Evolutionary conservation across 1,139 yeast genomes (phyloP).

Genomic region (Yamadazyma dushanensis): DNA sequence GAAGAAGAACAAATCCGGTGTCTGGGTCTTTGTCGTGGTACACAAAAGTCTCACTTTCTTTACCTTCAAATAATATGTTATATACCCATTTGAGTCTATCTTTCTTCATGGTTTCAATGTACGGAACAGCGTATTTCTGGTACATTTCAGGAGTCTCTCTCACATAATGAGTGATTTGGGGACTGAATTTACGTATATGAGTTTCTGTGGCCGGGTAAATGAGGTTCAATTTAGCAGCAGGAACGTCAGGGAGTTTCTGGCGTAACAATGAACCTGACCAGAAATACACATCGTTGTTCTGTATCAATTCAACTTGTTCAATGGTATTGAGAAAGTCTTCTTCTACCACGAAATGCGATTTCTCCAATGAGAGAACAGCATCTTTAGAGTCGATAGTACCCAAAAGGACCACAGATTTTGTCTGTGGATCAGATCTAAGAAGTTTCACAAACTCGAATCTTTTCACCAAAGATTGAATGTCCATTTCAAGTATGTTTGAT

Average conservation of each 20-base stretch:
- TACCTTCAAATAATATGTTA: slow-evolving; percentile 78
- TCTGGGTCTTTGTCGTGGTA: slow-evolving; percentile 56
- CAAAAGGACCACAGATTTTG: slow-evolving; percentile 61
- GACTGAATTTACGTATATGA: slow-evolving; percentile 73
- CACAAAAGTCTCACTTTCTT: slow-evolving; percentile 79
- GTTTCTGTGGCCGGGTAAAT: slow-evolving; percentile 89
- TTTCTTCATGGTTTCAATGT: slow-evolving; percentile 74
- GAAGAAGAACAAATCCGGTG: slow-evolving; percentile 61
- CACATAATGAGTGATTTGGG: slow-evolving; percentile 59
- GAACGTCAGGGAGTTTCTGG: slow-evolving; percentile 47
- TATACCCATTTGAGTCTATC: slow-evolving; percentile 86
- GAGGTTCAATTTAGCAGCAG: slow-evolving; percentile 72
- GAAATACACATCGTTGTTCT: slow-evolving; percentile 76
- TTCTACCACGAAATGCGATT: slow-evolving; percentile 55
- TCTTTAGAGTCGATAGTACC: slow-evolving; percentile 60
- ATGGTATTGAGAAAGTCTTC: slow-evolving; percentile 25
- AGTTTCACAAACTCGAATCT: slow-evolving; percentile 42
- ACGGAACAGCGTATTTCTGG: slow-evolving; percentile 62
- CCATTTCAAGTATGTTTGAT: too few species aligned
- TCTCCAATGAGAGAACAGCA: slow-evolving; percentile 77
- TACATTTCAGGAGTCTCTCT: slow-evolving; percentile 83
- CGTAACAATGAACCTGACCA: slow-evolving; percentile 67
- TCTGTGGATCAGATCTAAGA: slow-evolving; percentile 58
- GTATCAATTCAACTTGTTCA: slow-evolving; percentile 43
- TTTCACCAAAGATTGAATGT: slow-evolving; percentile 13